Percentiles rank a stretch among this genome's conserved stretches.
These are phyloP conservation scores for Chlorella variabilis DNA, from an alignment of 163 green algal genomes.

Conservation along the genomic window DNA sequence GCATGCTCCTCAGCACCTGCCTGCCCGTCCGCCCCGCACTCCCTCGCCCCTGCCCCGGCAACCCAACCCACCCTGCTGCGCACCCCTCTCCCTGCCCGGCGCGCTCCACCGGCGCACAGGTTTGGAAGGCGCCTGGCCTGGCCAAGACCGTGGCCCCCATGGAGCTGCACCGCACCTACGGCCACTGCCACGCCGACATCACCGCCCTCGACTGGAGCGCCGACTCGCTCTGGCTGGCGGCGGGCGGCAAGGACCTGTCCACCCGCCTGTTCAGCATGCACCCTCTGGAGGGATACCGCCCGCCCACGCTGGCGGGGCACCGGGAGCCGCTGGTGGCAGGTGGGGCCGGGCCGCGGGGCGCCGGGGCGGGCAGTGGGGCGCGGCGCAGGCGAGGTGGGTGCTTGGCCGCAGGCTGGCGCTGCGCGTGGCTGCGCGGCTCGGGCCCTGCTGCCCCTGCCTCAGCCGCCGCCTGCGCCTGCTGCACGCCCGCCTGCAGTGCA, in stretches of 20 bases:
- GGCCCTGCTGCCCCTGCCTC: too few relatives aligned
- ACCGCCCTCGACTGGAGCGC: conserved; percentile 87
- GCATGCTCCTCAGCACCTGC: too few relatives aligned
- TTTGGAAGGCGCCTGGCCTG: conserved; percentile 87
- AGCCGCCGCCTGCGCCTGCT: background rate
- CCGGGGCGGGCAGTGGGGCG: background rate
- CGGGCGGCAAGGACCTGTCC: conserved; percentile 85
- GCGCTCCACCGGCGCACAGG: too few relatives aligned
- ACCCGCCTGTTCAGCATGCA: conserved; percentile 86
- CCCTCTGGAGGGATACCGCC: conserved; percentile 80
- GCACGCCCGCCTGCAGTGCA: conserved; percentile 64
- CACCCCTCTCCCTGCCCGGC: too few relatives aligned
- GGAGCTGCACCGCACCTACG: conserved; percentile 91
- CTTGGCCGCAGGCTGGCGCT: too few relatives aligned
- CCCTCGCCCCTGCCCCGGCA: too few relatives aligned
- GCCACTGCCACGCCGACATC: conserved; percentile 84
- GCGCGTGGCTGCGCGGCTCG: too few relatives aligned
- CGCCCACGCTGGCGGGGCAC: conserved; percentile 85
- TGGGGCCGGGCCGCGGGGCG: background rate
- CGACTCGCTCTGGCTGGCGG: conserved; percentile 84
- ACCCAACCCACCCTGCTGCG: too few relatives aligned
- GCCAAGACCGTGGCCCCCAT: conserved; percentile 90
- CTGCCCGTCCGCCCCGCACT: too few relatives aligned
- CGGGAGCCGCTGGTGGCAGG: conserved; percentile 43
- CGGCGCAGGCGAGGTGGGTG: too few relatives aligned